Base-by-base conservation (phyloP, 2,329 filamentous ascomycete genomes). In the Dissoconium aciculare region DNA sequence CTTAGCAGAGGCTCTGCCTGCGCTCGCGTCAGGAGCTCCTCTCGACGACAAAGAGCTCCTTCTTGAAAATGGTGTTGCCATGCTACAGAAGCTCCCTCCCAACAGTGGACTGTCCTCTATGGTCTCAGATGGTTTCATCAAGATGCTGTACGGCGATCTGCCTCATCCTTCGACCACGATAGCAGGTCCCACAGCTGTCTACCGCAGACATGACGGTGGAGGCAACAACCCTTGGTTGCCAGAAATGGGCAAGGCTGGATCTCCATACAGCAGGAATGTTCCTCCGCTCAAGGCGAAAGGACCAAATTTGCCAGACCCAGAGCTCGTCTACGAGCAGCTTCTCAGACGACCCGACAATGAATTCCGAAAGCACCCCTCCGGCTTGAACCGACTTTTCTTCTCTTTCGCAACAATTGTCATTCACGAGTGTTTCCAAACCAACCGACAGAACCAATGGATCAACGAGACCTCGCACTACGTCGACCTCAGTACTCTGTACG, bases 161-260 rank as follows among this genome's bases (percentile, higher is more conserved):
- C 64, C 64, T 17, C 65, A 69, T 42, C 65, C 65, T 9, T 51
- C 62, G 4, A 53, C 56, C 2, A 62, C 62, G 12, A 40, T 59
- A 9, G 58, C 62, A 24, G 64, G 64, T 9, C 63, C 63, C 4
- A 52, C 55, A 5, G 43, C 56, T 9, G 53, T 56, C 36, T 63
- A 63, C 41, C 47, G 60, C 39, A 44, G 52, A 36, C 55, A 60
- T 36, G 61, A 64, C 38, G 61, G 61, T 4, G 51, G 58, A 19
- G 49, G 50, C 12, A 64, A 64, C 42, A 67, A 63, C 38, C 60
- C 57, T 4, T 64, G 60, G 56, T 42, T 52, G 24, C 63, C 64
- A 1, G 60, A 67, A 30, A 62, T 68, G 53, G 65, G 65, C 39
- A 66, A 65, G 41, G 64, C 65, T 10, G 63, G 64, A 4, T 54